Evolutionary conservation across 1,284 basidiomycete species (phyloP).

Genomic region (Peniophora sp.): DNA sequence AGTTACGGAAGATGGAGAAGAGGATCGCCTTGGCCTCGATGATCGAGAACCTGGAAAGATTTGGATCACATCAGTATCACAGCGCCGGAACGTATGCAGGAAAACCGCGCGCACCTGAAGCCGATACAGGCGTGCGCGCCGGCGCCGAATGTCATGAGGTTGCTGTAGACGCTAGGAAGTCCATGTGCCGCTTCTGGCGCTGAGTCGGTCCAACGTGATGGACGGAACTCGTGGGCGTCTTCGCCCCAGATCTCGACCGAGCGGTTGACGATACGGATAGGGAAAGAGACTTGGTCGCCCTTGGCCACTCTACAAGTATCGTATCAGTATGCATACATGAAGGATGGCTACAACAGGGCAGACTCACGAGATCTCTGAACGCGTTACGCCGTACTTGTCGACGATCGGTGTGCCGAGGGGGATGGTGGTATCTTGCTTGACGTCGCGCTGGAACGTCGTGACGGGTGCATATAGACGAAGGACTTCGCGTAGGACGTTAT

Average conservation of each 20-base stretch:
- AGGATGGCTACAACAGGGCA: too few relatives aligned
- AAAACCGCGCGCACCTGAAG: constrained; percentile 32
- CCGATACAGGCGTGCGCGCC: constrained; percentile 26
- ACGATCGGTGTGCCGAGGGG: constrained; percentile 23
- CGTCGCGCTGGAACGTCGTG: constrained; percentile 40
- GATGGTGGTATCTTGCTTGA: constrained; percentile 39
- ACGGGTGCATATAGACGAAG: constrained; percentile 64
- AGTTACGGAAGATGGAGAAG: constrained; percentile 46
- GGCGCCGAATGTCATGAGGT: constrained; percentile 23
- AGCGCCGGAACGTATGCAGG: neutral
- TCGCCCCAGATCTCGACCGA: constrained; percentile 19
- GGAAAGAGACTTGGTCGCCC: constrained; percentile 8
- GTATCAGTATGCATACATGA: neutral
- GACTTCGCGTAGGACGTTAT: constrained; percentile 60
- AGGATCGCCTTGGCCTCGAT: constrained; percentile 42
- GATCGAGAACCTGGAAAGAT: neutral
- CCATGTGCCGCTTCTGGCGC: constrained; percentile 11
- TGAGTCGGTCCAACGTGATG: constrained; percentile 21
- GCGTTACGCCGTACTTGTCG: constrained; percentile 20
- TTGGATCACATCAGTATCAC: neutral
- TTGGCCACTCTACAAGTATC: constrained; percentile 6
- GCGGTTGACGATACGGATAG: constrained; percentile 8
- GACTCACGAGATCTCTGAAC: constrained; percentile 19
- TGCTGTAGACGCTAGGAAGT: constrained; percentile 24
- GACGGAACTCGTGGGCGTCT: constrained; percentile 22